These are phyloP conservation scores for Pseudisothecium myosuroides DNA, from an alignment of 225 moss, liverwort and hornwort species.

Conservation along the genomic window DNA sequence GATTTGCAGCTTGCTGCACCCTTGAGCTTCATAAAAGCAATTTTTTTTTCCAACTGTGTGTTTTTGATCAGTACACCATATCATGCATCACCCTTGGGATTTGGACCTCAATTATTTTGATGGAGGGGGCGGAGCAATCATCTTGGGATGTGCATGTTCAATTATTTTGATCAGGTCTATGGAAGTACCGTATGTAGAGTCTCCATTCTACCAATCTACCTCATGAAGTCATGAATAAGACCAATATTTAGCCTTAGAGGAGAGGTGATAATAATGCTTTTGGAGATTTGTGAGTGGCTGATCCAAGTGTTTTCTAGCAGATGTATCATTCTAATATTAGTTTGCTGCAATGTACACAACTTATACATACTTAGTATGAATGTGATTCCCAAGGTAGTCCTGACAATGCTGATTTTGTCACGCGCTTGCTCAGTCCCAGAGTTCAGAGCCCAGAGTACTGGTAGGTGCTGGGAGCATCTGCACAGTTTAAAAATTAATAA, in stretches of 20 bases:
- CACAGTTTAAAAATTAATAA: not conserved
- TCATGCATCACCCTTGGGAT: not conserved
- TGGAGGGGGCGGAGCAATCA: not conserved
- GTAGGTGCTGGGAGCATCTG: not conserved
- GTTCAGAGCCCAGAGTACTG: not conserved
- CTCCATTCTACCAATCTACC: not conserved
- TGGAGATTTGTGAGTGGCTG: not conserved
- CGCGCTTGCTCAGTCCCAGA: not conserved
- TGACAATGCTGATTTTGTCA: not conserved
- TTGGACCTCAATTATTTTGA: not conserved
- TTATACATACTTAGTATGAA: not conserved
- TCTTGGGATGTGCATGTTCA: not conserved
- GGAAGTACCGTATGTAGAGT: not conserved
- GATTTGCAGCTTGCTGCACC: slow-evolving; percentile 8
- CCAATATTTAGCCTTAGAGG: not conserved
- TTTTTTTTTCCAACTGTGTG: not conserved
- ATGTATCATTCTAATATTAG: not conserved
- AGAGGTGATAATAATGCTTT: not conserved
- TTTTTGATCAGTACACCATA: not conserved
- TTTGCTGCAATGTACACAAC: not conserved
- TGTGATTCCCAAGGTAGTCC: not conserved
- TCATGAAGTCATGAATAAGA: not conserved
- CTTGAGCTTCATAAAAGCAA: not conserved
- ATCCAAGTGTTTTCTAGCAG: not conserved
- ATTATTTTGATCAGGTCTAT: not conserved